Evolutionary conservation across 306 rosid genomes (phyloP), one percentile per base, ranked within the genome.

Genomic region (Corylus heterophylla): DNA sequence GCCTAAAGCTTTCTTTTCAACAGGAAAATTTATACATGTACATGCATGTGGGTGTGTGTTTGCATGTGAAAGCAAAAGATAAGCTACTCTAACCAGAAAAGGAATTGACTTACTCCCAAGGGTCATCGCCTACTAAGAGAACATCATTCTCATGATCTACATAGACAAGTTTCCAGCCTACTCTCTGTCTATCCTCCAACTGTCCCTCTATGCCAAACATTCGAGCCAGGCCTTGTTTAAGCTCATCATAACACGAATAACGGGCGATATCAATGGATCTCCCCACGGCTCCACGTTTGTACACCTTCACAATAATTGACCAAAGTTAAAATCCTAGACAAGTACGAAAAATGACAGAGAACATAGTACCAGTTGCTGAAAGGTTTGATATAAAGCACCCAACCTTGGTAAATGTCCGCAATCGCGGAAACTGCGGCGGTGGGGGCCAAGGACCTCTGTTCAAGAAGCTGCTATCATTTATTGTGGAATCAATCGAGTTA

Each of bases 221-320:
- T 10, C 96, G 99, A 76, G 98, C 96, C 49, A 95, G 89, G 75
- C 93, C 99, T 69, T 88, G 98, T 82, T 91, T 93, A 58, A 95
- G 99, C 77, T 90, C 96, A 61, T 90, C 94, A 61, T 95, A 95
- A 76, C 92, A 93, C 20, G 92, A 80, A 84, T 95, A 95, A 44
- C 98, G 88, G 0, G 98, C 27, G 59, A 95, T 89, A 83, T 95
- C 99, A 66, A 95, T 95, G n/a, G 96, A 95, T 74, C 99, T 91
- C 76, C 99, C 99, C 18, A 95, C 98, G 49, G 99, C 98, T 85
- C 99, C 99, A 14, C 99, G 96, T 83, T 95, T 95, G 87, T 95
- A 91, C 39, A 95, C 99, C 98, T 95, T 79, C 73, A 39, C 27
- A 66, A 69, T 62, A 45, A 80, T 27, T 20, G 62, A 78, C 77